Conservation (phyloP, 1,284 basidiomycete genomes). For the Amylostereum areolatum region DNA sequence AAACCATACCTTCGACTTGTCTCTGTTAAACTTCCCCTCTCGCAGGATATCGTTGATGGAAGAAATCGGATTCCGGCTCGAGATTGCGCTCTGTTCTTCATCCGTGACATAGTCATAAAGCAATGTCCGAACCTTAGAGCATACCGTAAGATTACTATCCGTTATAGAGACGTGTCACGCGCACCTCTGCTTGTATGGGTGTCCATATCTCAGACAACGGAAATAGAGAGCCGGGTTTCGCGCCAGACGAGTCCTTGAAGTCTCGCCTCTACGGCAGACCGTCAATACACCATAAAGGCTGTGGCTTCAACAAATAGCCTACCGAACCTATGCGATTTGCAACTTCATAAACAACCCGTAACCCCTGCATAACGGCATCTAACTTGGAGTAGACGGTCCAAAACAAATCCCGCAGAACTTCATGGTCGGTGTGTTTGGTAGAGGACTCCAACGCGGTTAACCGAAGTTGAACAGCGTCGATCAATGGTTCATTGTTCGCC, state of each 20-base stretch:
- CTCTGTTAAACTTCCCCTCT: conserved; percentile 74
- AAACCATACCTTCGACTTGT: conserved; percentile 65
- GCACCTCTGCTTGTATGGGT: conserved; percentile 85
- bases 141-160: too few relatives aligned
- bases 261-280: conserved; percentile 60
- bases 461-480: conserved; percentile 51
- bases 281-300: conserved; percentile 1
- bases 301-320: conserved; percentile 23
- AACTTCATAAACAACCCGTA: conserved; percentile 90
- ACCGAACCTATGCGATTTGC: conserved; percentile 84
- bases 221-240: conserved; percentile 68
- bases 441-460: conserved; percentile 76
- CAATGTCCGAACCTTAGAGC: conserved; percentile 70
- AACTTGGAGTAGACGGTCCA: conserved; percentile 98
- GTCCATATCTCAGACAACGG: conserved; percentile 89
- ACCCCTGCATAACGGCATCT: conserved; percentile 91
- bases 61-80: conserved; percentile 80
- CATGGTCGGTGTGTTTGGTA: conserved; percentile 72
- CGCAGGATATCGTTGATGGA: conserved; percentile 94
- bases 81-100: conserved; percentile 73
- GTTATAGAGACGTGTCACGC: conserved; percentile 3
- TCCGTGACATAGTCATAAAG: conserved; percentile 90
- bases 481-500: conserved; percentile 11
- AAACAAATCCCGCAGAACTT: conserved; percentile 89
- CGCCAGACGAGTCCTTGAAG: conserved; percentile 78